A percentile compares a stretch with the other conserved stretches of the same genome.
Conservation (phyloP, 148 eudicot species). For the Heliamphora exappendiculata region DNA sequence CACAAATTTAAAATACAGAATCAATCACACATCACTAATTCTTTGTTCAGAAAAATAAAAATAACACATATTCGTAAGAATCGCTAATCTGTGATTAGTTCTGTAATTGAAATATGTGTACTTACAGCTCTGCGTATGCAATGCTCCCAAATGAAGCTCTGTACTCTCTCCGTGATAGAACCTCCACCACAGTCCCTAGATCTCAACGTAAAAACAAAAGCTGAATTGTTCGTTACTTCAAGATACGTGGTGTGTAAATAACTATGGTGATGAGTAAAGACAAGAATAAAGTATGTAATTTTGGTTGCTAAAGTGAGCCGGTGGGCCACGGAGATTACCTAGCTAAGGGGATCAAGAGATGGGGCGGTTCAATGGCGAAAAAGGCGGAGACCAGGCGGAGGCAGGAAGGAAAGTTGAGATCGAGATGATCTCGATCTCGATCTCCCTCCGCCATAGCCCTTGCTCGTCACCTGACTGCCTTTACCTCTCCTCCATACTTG, state of each 20-base stretch:
- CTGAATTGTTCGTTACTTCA: not conserved
- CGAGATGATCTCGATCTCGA: too few relatives aligned
- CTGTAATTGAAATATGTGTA: too few relatives aligned
- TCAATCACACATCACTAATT: too few relatives aligned
- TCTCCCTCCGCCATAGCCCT: constrained; percentile 21
- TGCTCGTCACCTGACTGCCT: too few relatives aligned
- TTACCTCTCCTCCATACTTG: too few relatives aligned
- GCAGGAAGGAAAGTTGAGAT: constrained; percentile 11
- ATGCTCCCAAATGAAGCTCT: constrained; percentile 62
- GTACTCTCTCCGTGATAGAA: constrained; percentile 54
- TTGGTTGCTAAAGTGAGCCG: not conserved
- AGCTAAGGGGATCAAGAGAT: constrained; percentile 47
- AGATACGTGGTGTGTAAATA: too few relatives aligned
- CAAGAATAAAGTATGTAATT: not conserved
- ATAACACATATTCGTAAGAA: too few relatives aligned
- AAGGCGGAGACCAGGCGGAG: constrained; percentile 60
- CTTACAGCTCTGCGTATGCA: constrained; percentile 58
- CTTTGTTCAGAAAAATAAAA: too few relatives aligned
- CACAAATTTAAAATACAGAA: too few relatives aligned
- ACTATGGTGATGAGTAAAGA: not conserved
- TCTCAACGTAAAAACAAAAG: not conserved
- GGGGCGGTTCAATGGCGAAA: constrained; percentile 77
- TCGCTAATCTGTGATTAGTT: too few relatives aligned
- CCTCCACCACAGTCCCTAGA: constrained; percentile 67
- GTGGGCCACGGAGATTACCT: constrained; percentile 24